Evolutionary conservation across 495 filamentous ascomycete genomes (phyloP), one percentile per base, ranked within the genome.

Genomic region (Penicillium odoratum): DNA sequence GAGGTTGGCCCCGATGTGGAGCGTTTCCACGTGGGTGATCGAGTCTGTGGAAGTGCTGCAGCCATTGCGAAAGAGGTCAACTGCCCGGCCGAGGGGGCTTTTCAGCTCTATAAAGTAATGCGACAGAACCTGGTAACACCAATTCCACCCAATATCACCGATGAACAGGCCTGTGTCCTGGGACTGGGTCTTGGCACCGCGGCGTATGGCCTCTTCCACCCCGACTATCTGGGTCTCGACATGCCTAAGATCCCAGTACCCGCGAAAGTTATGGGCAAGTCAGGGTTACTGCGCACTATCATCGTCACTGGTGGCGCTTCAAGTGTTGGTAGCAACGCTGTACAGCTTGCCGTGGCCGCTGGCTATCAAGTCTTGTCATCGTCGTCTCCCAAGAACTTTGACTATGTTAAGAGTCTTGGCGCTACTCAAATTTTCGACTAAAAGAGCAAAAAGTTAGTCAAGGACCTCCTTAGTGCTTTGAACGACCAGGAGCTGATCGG

Each of bases 301-400:
- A 33, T 61, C 4, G 53, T 61, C 42, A 48, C 42, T 1, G 90
- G 90, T 38, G 90, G 88, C 30, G 87, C 85, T 4, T 90, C 89
- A 11, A 88, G 87, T 50, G 92, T 93, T 63, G 90, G 90, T 8
- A 72, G 73, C 60, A 77, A 76, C 48, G 82, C 81, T 0, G 84
- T 88, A 51, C 87, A 89, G 61, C 78, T 86, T 26, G 82, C 80
- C 2, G 69, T 71, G 3, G 78, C 81, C 1, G 74, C 85, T 0
- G 86, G 86, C 4, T 78, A 79, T 28, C 75, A 80, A 16, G 85
- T 89, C 7, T 63, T 86, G 43, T 70, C 80, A 0, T 85, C 83
- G 0, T 74, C 81, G 0, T 80, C 75, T 1, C 62, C 67, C 4
- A 75, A 74, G 60, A 88, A 88, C 68, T 75, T 79, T 49, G 77